Evolutionary conservation across 176 grass and related monocot species (phyloP).

Genomic region (Eragrostis nindensis): DNA sequence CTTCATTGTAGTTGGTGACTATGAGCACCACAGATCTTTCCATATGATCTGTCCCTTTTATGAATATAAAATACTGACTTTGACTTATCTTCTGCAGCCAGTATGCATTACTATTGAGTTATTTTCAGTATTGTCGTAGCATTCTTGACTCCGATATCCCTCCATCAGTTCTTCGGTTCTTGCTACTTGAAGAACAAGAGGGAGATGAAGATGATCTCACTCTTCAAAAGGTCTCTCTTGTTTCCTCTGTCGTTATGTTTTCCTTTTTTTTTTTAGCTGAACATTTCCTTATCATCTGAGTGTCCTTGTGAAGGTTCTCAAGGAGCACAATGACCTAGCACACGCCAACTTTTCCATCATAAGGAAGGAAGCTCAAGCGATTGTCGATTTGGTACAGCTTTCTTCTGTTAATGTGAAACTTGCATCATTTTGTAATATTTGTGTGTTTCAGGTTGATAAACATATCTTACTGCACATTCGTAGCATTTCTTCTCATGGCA

Average conservation of each 20-base stretch:
- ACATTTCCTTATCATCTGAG: slow-evolving; percentile 28
- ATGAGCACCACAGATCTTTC: slow-evolving; percentile 9
- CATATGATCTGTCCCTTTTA: slow-evolving; percentile 10
- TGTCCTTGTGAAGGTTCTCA: slow-evolving; percentile 62
- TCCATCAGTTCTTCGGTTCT: slow-evolving; percentile 68
- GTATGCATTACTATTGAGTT: slow-evolving; percentile 95
- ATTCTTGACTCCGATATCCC: slow-evolving; percentile 89
- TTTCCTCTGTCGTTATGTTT: slow-evolving; percentile 15
- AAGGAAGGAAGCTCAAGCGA: slow-evolving; percentile 85
- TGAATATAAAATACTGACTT: slow-evolving; percentile 15
- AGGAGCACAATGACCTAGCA: slow-evolving; percentile 83
- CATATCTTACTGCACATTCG: slow-evolving; percentile 6
- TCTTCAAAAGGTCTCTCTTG: slow-evolving; percentile 77
- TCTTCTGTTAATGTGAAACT: slow-evolving; percentile 37
- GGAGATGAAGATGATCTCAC: slow-evolving; percentile 80
- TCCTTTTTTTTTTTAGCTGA: not conserved
- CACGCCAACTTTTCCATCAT: slow-evolving; percentile 83
- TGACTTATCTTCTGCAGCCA: slow-evolving; percentile 64
- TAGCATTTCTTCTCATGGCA: not conserved
- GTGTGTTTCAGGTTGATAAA: slow-evolving; percentile 17
- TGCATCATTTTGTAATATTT: slow-evolving; percentile 17
- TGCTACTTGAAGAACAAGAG: slow-evolving; percentile 87
- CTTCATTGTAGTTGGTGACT: slow-evolving; percentile 30
- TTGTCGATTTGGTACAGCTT: slow-evolving; percentile 77
- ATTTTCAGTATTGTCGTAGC: slow-evolving; percentile 91